Percentiles rank a stretch among this genome's conserved stretches.
These are phyloP conservation scores for Claviceps lovelessii DNA, from an alignment of 2,329 filamentous ascomycete genomes.

Conservation along the genomic window DNA sequence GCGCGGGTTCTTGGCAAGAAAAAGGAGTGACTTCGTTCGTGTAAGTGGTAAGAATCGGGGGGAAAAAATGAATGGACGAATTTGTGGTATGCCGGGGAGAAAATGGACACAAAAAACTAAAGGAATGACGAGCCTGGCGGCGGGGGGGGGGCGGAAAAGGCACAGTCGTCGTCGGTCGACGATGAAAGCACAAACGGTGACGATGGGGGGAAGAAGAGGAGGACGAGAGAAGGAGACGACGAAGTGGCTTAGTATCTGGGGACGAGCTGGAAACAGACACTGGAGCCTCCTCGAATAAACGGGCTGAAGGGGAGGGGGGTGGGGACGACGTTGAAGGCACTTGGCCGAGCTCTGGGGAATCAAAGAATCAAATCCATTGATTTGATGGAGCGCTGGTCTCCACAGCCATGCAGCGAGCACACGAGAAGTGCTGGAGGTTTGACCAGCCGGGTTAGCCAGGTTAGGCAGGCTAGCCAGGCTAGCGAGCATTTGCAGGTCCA, in stretches of 20 bases:
- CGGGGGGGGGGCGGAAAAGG: slow-evolving; percentile 36
- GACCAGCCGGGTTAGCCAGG: too few relatives aligned
- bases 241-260: slow-evolving; percentile 11
- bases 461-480: neutral
- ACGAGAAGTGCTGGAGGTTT: neutral
- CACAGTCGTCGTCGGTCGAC: slow-evolving; percentile 19
- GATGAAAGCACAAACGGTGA: slow-evolving; percentile 16
- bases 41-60: slow-evolving; percentile 7
- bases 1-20: neutral
- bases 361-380: neutral
- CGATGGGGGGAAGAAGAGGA: slow-evolving; percentile 17
- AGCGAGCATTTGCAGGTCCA: neutral
- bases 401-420: neutral
- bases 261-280: slow-evolving; percentile 7
- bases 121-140: slow-evolving; percentile 45
- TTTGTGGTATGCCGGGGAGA: slow-evolving; percentile 13
- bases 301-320: neutral
- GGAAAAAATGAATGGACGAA: slow-evolving; percentile 22
- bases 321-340: neutral
- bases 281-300: neutral
- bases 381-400: neutral
- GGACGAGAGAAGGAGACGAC: slow-evolving; percentile 12
- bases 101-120: slow-evolving; percentile 18
- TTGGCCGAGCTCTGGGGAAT: neutral
- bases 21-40: slow-evolving; percentile 1